These are phyloP conservation scores for Talaromyces albobiverticillius DNA, from an alignment of 2,329 filamentous ascomycete species.

Conservation along the genomic window DNA sequence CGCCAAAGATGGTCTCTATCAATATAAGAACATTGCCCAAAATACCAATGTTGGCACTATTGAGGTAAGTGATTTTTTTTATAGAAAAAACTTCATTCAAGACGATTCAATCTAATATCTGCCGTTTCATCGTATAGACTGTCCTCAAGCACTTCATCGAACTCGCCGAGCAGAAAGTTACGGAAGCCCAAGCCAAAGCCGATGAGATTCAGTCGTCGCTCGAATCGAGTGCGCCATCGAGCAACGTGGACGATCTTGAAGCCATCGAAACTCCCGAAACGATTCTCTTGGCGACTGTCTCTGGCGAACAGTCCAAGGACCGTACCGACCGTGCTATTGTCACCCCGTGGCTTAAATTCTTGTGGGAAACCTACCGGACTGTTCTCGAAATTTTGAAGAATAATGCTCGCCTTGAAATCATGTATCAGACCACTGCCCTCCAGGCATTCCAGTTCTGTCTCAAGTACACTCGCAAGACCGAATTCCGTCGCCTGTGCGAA, in stretches of 20 bases:
- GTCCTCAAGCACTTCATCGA: slow-evolving; percentile 98
- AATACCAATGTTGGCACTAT: slow-evolving; percentile 98
- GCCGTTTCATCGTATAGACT: slow-evolving; percentile 50
- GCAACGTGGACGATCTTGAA: slow-evolving; percentile 90
- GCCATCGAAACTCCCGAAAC: slow-evolving; percentile 97
- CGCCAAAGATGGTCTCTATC: slow-evolving; percentile 97
- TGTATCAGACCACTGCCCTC: slow-evolving; percentile 97
- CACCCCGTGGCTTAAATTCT: slow-evolving; percentile 97
- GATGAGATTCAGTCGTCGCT: slow-evolving; percentile 89
- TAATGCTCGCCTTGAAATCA: slow-evolving; percentile 93
- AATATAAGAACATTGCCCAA: slow-evolving; percentile 99
- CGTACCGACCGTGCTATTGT: slow-evolving; percentile 97
- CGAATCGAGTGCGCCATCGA: slow-evolving; percentile 68
- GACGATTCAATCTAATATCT: background rate
- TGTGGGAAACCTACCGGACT: slow-evolving; percentile 99
- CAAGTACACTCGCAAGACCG: slow-evolving; percentile 97
- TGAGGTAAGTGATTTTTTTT: slow-evolving; percentile 64
- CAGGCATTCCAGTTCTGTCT: slow-evolving; percentile 99
- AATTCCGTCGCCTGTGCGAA: slow-evolving; percentile 97
- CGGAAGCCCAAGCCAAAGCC: slow-evolving; percentile 90
- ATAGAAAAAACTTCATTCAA: background rate
- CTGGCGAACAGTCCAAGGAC: slow-evolving; percentile 94
- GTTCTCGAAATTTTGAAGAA: slow-evolving; percentile 98
- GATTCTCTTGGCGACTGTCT: slow-evolving; percentile 94
- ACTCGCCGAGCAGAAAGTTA: slow-evolving; percentile 92